Evolutionary conservation across 768 basidiomycete species (phyloP).

Genomic region (Tylopilus felleus): DNA sequence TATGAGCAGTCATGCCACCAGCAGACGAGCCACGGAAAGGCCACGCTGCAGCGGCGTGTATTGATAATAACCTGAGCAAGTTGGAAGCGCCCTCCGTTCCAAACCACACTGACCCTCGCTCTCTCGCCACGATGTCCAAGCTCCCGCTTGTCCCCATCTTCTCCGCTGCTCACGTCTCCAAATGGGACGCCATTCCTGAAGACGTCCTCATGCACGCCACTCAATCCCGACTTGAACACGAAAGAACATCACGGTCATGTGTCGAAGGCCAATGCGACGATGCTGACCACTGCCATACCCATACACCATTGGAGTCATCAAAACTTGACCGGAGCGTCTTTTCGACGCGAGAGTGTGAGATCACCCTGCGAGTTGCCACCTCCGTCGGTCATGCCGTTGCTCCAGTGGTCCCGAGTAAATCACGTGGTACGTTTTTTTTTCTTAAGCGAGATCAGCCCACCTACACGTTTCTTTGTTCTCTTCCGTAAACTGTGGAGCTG

Average conservation of each 20-base stretch:
- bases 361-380: background rate
- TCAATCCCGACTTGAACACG: background rate
- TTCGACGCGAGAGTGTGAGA: background rate
- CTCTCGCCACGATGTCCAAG: conserved; percentile 14
- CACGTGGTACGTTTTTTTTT: background rate
- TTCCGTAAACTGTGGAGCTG: background rate
- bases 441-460: background rate
- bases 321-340: background rate
- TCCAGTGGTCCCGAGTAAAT: background rate
- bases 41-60: conserved; percentile 16
- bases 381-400: background rate
- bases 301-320: background rate
- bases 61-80: background rate
- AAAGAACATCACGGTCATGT: background rate
- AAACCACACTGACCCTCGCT: background rate
- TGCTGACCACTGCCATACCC: background rate
- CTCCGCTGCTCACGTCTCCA: conserved; percentile 31
- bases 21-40: background rate
- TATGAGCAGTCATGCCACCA: background rate
- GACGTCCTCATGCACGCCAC: background rate
- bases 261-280: background rate
- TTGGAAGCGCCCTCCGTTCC: background rate
- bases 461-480: background rate
- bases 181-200: conserved; percentile 21
- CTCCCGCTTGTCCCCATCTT: conserved; percentile 25